A percentile compares a stretch with the other conserved stretches of the same genome.
Evolutionary conservation across 768 basidiomycete species (phyloP).

Genomic region (Rhodotorula paludigena): DNA sequence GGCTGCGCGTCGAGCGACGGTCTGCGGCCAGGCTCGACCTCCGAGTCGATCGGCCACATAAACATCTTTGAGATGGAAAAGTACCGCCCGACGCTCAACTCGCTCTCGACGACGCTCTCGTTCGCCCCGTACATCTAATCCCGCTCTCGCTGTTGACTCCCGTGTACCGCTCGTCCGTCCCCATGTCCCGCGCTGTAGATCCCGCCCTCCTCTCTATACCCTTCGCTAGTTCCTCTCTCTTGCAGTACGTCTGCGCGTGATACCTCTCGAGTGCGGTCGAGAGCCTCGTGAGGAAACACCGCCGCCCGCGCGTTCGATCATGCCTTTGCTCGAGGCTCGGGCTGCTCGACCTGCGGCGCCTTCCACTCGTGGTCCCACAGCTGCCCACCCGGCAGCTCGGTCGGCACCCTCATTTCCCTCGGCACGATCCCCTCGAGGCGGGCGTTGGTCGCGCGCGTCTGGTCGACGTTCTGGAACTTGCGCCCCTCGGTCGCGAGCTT

Average conservation of each 20-base stretch:
- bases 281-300: not conserved
- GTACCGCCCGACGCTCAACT: conserved; percentile 21
- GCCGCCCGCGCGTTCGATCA: not conserved
- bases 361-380: conserved; percentile 37
- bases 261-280: not conserved
- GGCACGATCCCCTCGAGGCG: conserved; percentile 62
- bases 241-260: no score
- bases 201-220: not conserved
- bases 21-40: not conserved
- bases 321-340: not conserved
- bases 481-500: conserved; percentile 42
- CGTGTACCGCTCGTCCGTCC: not conserved
- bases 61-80: conserved; percentile 34
- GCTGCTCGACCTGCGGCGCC: conserved; percentile 8
- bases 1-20: conserved; percentile 32
- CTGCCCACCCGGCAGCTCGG: conserved; percentile 71
- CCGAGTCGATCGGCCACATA: conserved; percentile 27
- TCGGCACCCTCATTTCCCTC: conserved; percentile 75
- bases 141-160: not conserved
- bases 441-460: conserved; percentile 66
- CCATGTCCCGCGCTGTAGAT: not conserved
- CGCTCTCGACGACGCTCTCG: conserved; percentile 4
- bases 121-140: conserved; percentile 2
- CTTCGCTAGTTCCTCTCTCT: not conserved
- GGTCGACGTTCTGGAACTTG: conserved; percentile 59